Conservation (phyloP, 2,329 filamentous ascomycete species). For the Acephala macrosclerotiorum region DNA sequence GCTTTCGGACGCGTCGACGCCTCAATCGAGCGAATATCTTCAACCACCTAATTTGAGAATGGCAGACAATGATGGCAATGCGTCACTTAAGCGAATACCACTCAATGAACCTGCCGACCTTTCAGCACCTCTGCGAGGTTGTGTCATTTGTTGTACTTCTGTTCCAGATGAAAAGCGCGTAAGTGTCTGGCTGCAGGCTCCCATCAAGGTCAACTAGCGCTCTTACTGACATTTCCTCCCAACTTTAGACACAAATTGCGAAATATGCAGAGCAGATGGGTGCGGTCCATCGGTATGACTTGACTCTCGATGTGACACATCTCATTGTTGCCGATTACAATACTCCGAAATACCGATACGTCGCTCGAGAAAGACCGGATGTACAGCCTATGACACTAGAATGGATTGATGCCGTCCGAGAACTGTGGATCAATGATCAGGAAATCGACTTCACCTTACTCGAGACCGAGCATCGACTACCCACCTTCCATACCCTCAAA, state of each 20-base stretch:
- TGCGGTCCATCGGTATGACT: conserved; percentile 84
- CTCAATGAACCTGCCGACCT: conserved; percentile 34
- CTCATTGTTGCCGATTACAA: conserved; percentile 88
- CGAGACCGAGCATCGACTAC: conserved; percentile 71
- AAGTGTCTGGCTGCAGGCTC: conserved; percentile 43
- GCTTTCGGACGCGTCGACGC: background rate
- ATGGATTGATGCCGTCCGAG: conserved; percentile 84
- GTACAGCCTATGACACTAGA: conserved; percentile 81
- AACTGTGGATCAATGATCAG: conserved; percentile 81
- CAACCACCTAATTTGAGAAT: conserved; percentile 16
- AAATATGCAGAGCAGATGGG: conserved; percentile 80
- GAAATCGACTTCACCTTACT: conserved; percentile 76
- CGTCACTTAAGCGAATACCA: conserved; percentile 22
- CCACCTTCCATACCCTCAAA: conserved; percentile 66
- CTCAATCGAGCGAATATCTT: background rate
- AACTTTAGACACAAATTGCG: conserved; percentile 59
- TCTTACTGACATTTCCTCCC: conserved; percentile 12
- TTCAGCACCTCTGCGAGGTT: conserved; percentile 63
- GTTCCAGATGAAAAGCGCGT: conserved; percentile 82
- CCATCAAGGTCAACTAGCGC: background rate
- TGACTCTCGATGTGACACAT: conserved; percentile 96
- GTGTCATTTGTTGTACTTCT: conserved; percentile 88
- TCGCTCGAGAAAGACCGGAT: conserved; percentile 87
- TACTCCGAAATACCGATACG: conserved; percentile 94
- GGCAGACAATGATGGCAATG: conserved; percentile 22